phyloP scores from a whole-genome alignment of 1,284 basidiomycete species.

The Phylloporus gajari region DNA sequence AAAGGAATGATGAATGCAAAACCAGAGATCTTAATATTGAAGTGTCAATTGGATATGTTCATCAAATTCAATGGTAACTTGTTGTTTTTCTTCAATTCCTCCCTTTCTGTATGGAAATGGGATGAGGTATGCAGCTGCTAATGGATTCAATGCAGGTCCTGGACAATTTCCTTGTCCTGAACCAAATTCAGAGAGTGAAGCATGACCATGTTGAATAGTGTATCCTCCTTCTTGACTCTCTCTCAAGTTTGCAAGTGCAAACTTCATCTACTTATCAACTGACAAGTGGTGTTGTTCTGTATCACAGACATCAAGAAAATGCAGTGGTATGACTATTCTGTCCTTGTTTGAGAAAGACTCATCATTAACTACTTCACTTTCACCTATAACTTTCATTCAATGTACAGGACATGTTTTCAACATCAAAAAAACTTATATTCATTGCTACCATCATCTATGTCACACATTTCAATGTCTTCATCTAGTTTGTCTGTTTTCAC shows the following conservation, averaged over 20 bases:
- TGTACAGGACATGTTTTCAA: too few species aligned
- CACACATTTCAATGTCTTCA: too few species aligned
- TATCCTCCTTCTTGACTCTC: background rate
- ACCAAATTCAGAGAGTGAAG: background rate
- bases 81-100: background rate
- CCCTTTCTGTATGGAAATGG: background rate
- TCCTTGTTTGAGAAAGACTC: too few species aligned
- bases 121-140: background rate
- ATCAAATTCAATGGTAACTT: background rate
- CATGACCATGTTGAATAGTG: background rate
- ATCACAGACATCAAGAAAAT: background rate
- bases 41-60: slow-evolving; percentile 1
- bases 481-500: too few species aligned
- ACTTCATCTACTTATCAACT: background rate
- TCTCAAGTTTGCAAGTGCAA: background rate
- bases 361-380: too few species aligned
- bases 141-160: background rate
- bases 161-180: background rate
- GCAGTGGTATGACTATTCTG: background rate
- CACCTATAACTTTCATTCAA: background rate
- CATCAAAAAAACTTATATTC: too few species aligned
- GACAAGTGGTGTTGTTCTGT: background rate
- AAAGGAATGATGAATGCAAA: slow-evolving; percentile 22
- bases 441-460: too few species aligned
- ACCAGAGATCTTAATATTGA: background rate